A percentile compares a stretch with the other conserved stretches of the same genome.
Evolutionary conservation across 176 grass and related monocot species (phyloP).

Genomic region (Oryza meridionalis): DNA sequence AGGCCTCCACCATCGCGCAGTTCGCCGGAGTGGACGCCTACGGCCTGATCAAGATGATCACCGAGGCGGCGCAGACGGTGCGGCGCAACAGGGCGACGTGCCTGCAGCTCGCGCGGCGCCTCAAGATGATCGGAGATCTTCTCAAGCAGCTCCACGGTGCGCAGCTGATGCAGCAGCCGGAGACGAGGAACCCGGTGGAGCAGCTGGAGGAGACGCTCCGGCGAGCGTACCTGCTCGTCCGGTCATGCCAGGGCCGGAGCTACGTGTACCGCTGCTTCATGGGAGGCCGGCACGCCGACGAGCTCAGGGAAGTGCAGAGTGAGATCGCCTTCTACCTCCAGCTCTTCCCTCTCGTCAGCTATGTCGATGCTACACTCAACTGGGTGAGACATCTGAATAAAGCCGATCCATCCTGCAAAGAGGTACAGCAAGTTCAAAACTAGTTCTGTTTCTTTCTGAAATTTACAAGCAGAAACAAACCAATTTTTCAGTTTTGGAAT

Average conservation of each 20-base stretch:
- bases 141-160: slow-evolving; percentile 56
- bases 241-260: slow-evolving; percentile 59
- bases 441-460: background rate
- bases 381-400: slow-evolving; percentile 44
- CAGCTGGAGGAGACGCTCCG: slow-evolving; percentile 67
- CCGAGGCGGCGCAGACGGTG: slow-evolving; percentile 51
- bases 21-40: slow-evolving; percentile 80
- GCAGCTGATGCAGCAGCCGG: slow-evolving; percentile 62
- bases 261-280: slow-evolving; percentile 66
- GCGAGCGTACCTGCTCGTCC: slow-evolving; percentile 52
- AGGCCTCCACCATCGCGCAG: slow-evolving; percentile 64
- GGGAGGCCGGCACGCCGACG: slow-evolving; percentile 64
- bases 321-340: slow-evolving; percentile 76
- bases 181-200: slow-evolving; percentile 67
- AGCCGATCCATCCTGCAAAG: slow-evolving; percentile 26
- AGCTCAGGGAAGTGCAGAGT: slow-evolving; percentile 64
- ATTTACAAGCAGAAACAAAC: background rate
- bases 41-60: slow-evolving; percentile 69
- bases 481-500: background rate
- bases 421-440: slow-evolving; percentile 35
- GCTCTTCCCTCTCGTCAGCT: slow-evolving; percentile 74
- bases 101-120: slow-evolving; percentile 57
- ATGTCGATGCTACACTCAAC: slow-evolving; percentile 59
- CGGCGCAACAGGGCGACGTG: slow-evolving; percentile 63
- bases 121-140: slow-evolving; percentile 69